Conservation (phyloP, 495 filamentous ascomycete genomes). For the Aspergillus egyptiacus region DNA sequence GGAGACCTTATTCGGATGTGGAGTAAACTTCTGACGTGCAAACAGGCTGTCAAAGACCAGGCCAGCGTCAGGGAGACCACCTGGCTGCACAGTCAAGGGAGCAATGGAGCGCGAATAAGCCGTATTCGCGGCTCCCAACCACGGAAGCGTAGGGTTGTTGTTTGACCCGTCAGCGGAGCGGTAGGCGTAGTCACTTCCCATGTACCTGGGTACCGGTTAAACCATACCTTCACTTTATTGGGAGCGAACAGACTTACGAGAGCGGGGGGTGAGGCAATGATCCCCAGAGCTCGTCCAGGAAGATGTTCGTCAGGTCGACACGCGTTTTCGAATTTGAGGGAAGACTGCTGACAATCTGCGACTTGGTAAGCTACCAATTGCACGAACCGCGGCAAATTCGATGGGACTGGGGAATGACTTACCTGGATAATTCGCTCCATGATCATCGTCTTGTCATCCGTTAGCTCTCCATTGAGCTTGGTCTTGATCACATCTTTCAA, state of each 20-base stretch:
- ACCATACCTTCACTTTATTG: not conserved
- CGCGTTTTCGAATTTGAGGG: slow-evolving; percentile 57
- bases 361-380: not conserved
- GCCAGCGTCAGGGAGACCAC: slow-evolving; percentile 48
- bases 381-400: not conserved
- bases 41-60: slow-evolving; percentile 50
- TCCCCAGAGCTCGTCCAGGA: slow-evolving; percentile 66
- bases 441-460: slow-evolving; percentile 72
- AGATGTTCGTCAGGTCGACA: slow-evolving; percentile 59
- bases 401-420: not conserved
- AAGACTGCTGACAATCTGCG: slow-evolving; percentile 59
- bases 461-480: slow-evolving; percentile 50
- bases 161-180: slow-evolving; percentile 69
- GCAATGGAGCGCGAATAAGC: slow-evolving; percentile 50
- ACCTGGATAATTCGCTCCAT: slow-evolving; percentile 74
- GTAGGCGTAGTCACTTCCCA: slow-evolving; percentile 62
- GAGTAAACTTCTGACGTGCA: slow-evolving; percentile 46
- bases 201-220: slow-evolving; percentile 35
- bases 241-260: slow-evolving; percentile 29
- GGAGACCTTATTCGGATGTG: slow-evolving; percentile 53
- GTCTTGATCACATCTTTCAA: slow-evolving; percentile 47
- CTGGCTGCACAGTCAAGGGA: slow-evolving; percentile 46
- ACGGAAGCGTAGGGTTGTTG: slow-evolving; percentile 53
- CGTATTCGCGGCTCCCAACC: slow-evolving; percentile 51
- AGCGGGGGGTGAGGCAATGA: slow-evolving; percentile 49